Evolutionary conservation across 2,329 filamentous ascomycete species (phyloP).

Genomic region (Sporothrix sp.): DNA sequence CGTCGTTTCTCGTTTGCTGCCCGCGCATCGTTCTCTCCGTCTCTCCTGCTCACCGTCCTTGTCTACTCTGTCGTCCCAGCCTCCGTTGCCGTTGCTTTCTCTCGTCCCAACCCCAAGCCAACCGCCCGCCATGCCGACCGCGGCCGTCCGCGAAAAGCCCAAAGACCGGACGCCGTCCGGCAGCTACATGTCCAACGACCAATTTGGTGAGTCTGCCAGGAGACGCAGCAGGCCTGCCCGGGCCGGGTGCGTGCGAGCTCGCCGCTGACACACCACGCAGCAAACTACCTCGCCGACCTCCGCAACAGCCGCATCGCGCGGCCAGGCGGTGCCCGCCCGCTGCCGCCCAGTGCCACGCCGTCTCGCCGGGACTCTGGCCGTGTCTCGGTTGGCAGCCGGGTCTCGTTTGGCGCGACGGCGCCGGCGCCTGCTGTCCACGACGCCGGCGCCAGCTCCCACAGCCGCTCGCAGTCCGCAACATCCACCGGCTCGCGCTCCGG

Average conservation of each 20-base stretch:
- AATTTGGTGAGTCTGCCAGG: slow-evolving; percentile 42
- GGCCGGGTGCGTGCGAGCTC: background rate
- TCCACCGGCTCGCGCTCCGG: too few relatives aligned
- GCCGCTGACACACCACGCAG: background rate
- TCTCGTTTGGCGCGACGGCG: slow-evolving; percentile 4
- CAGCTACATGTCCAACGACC: slow-evolving; percentile 56
- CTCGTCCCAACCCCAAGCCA: background rate
- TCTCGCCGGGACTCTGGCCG: slow-evolving; percentile 10
- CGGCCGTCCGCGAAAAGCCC: slow-evolving; percentile 21
- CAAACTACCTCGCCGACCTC: slow-evolving; percentile 60
- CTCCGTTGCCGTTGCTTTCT: background rate
- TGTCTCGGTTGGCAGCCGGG: slow-evolving; percentile 3
- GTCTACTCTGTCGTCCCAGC: background rate
- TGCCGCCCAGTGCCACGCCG: slow-evolving; percentile 31
- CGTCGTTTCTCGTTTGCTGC: background rate
- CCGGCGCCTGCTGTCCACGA: slow-evolving; percentile 17
- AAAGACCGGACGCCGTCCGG: slow-evolving; percentile 45
- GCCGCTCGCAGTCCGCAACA: slow-evolving; percentile 19
- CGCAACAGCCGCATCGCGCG: slow-evolving; percentile 57
- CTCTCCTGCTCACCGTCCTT: background rate
- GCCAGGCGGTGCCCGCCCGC: slow-evolving; percentile 62
- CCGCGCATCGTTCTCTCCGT: background rate
- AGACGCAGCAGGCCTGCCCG: background rate
- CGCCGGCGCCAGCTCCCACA: slow-evolving; percentile 14
- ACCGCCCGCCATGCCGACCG: slow-evolving; percentile 23